A percentile compares a stretch with the other conserved stretches of the same genome.
Conservation (phyloP, 2,329 filamentous ascomycete species). For the Lasiodiplodia theobromae region DNA sequence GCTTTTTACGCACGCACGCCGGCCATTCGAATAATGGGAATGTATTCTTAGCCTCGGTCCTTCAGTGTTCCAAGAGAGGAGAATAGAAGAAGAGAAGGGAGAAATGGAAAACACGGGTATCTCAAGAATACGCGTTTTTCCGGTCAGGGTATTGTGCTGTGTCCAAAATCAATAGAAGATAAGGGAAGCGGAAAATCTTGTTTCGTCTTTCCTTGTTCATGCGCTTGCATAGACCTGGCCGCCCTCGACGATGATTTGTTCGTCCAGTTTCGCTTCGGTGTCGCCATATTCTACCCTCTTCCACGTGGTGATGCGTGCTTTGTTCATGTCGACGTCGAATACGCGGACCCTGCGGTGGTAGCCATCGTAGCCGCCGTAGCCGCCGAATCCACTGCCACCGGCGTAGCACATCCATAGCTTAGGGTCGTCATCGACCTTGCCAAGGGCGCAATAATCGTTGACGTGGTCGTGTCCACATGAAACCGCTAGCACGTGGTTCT, state of each 20-base stretch:
- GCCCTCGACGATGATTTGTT: conserved; percentile 67
- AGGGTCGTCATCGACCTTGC: conserved; percentile 55
- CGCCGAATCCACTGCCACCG: conserved; percentile 89
- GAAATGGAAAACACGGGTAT: conserved; percentile 8
- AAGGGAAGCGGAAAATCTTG: neutral
- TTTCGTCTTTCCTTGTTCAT: neutral
- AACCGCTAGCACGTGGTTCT: conserved; percentile 84
- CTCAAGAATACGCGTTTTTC: conserved; percentile 24
- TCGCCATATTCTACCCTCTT: conserved; percentile 80
- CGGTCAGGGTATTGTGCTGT: conserved; percentile 15
- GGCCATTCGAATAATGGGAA: neutral
- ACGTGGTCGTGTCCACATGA: conserved; percentile 96
- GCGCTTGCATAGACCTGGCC: conserved; percentile 52
- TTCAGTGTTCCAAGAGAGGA: conserved; percentile 14
- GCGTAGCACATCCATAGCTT: conserved; percentile 98
- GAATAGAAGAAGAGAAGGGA: neutral
- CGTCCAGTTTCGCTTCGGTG: conserved; percentile 60
- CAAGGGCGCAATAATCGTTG: conserved; percentile 91
- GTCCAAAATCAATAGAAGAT: conserved; percentile 19
- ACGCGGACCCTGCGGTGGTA: conserved; percentile 85
- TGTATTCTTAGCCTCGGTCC: neutral
- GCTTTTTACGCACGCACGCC: neutral
- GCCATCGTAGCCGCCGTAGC: conserved; percentile 89
- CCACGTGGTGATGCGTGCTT: conserved; percentile 87
- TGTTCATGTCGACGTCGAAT: conserved; percentile 93